Evolutionary conservation across 2,329 filamentous ascomycete species (phyloP).

Genomic region (Helicocarpus griseus): DNA sequence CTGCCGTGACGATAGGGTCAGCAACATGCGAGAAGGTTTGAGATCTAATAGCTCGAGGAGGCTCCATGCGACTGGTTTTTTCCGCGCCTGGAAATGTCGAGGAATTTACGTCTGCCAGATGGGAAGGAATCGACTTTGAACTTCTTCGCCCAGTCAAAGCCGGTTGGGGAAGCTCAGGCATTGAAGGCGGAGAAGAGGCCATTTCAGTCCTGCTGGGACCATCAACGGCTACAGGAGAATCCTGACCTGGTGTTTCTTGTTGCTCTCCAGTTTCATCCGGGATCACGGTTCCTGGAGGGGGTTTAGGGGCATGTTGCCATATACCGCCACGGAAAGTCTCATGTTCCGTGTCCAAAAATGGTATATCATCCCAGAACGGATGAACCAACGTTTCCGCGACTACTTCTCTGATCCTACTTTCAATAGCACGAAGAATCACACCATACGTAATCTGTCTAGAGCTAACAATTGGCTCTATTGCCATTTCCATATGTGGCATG

Average conservation of each 20-base stretch:
- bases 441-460: slow-evolving; percentile 91
- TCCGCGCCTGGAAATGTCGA: slow-evolving; percentile 23
- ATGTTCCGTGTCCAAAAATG: slow-evolving; percentile 72
- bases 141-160: slow-evolving; percentile 22
- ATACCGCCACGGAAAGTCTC: slow-evolving; percentile 80
- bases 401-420: slow-evolving; percentile 89
- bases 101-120: slow-evolving; percentile 15
- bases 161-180: slow-evolving; percentile 15
- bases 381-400: slow-evolving; percentile 82
- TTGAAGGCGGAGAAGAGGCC: slow-evolving; percentile 23
- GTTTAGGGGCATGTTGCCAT: slow-evolving; percentile 44
- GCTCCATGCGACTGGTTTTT: slow-evolving; percentile 30
- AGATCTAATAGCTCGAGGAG: slow-evolving; percentile 50
- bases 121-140: slow-evolving; percentile 17
- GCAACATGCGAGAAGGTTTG: slow-evolving; percentile 54
- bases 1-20: slow-evolving; percentile 57
- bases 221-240: slow-evolving; percentile 15
- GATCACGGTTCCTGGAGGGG: slow-evolving; percentile 27
- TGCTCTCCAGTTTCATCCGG: slow-evolving; percentile 25
- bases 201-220: slow-evolving; percentile 25
- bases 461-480: slow-evolving; percentile 92
- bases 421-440: slow-evolving; percentile 83
- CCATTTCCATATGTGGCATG: slow-evolving; percentile 88
- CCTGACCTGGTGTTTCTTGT: slow-evolving; percentile 15
- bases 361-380: slow-evolving; percentile 93